These are phyloP conservation scores for Cryptococcus sp. DNA, from an alignment of 1,284 basidiomycete genomes.

Conservation along the genomic window DNA sequence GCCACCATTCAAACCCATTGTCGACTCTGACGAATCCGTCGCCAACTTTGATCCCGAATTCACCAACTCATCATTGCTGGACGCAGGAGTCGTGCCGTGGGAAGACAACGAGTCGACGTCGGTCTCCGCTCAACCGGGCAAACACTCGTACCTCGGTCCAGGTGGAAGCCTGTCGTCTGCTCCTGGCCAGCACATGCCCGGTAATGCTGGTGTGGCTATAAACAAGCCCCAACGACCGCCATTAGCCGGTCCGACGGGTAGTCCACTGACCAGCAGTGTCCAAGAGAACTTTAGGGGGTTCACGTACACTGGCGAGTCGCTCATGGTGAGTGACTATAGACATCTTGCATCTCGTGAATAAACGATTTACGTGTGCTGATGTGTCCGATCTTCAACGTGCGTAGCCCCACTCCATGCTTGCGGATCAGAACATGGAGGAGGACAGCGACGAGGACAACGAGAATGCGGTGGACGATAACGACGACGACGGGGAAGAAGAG, in stretches of 20 bases:
- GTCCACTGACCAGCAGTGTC: constrained; percentile 79
- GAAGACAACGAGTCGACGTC: constrained; percentile 57
- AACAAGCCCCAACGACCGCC: constrained; percentile 43
- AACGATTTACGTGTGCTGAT: too few relatives aligned
- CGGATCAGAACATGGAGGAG: constrained; percentile 50
- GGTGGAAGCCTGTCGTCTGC: constrained; percentile 43
- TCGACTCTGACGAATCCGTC: constrained; percentile 97
- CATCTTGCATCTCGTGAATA: too few relatives aligned
- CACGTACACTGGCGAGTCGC: constrained; percentile 83
- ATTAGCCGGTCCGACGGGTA: constrained; percentile 59
- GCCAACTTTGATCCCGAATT: constrained; percentile 99
- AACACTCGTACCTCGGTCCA: constrained; percentile 52
- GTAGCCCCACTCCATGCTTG: constrained; percentile 54
- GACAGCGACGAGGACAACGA: constrained; percentile 56
- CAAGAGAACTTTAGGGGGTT: constrained; percentile 94
- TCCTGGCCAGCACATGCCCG: constrained; percentile 26
- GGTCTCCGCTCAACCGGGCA: constrained; percentile 19
- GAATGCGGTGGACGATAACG: constrained; percentile 50
- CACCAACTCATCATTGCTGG: constrained; percentile 59
- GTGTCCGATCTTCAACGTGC: not conserved
- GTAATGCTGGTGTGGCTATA: constrained; percentile 45
- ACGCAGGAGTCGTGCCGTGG: constrained; percentile 61
- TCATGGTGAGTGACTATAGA: constrained; percentile 51
- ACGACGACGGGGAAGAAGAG: constrained; percentile 36
- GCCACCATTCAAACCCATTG: constrained; percentile 96